phyloP scores from a whole-genome alignment of 208 protist species.

The Novymonas esmeraldas region DNA sequence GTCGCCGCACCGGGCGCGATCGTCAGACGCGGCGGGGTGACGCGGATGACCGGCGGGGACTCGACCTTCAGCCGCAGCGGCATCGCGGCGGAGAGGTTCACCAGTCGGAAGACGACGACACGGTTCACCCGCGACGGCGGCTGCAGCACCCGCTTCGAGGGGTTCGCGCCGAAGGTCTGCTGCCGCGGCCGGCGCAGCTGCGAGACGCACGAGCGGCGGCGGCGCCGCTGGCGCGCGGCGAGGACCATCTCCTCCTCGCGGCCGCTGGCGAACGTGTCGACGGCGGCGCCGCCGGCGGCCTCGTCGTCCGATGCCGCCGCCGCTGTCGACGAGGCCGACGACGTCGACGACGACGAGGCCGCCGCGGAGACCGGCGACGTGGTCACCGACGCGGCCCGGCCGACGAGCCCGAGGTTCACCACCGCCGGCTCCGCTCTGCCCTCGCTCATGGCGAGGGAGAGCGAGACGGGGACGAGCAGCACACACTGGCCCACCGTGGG shows the following conservation, averaged over 20 bases:
- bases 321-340: constrained; percentile 2
- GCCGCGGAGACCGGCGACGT: constrained; percentile 12
- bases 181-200: constrained; percentile 24
- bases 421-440: constrained; percentile 48
- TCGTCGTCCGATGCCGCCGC: constrained; percentile 12
- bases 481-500: constrained; percentile 43
- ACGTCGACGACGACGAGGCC: constrained; percentile 12
- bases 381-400: constrained; percentile 12
- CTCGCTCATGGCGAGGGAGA: constrained; percentile 64
- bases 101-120: constrained; percentile 38
- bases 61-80: constrained; percentile 77
- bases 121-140: constrained; percentile 12
- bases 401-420: constrained; percentile 45
- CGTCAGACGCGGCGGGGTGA: constrained; percentile 56
- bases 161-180: constrained; percentile 20
- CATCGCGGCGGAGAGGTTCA: constrained; percentile 71
- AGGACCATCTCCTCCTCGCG: constrained; percentile 17
- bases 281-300: background rate
- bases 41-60: constrained; percentile 74
- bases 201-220: constrained; percentile 14
- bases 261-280: background rate
- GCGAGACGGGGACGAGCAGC: constrained; percentile 47
- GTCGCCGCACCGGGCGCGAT: constrained; percentile 58
- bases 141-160: constrained; percentile 14
- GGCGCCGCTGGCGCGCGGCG: constrained; percentile 19